A percentile compares a stretch with the other conserved stretches of the same genome.
Evolutionary conservation across 1,284 basidiomycete species (phyloP).

Genomic region (Ganoderma sinense): DNA sequence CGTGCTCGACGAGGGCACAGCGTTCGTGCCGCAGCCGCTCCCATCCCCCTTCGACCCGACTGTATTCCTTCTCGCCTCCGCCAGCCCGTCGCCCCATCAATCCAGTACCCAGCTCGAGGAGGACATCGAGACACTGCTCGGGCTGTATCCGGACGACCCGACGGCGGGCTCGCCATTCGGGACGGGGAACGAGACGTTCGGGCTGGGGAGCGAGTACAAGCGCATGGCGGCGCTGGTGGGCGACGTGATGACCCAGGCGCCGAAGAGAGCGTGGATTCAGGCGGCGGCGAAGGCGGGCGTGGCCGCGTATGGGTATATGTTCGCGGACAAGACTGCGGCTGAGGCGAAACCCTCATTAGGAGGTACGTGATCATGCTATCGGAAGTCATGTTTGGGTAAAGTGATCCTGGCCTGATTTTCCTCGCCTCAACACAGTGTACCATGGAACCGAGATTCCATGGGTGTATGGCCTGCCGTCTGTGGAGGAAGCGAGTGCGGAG

Average conservation of each 20-base stretch:
- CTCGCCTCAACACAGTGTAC: constrained; percentile 35
- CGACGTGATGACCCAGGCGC: constrained; percentile 51
- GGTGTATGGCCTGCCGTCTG: constrained; percentile 44
- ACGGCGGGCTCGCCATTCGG: constrained; percentile 57
- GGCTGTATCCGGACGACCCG: constrained; percentile 58
- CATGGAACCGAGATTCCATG: constrained; percentile 51
- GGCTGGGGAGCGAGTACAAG: constrained; percentile 51
- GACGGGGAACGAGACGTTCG: constrained; percentile 60
- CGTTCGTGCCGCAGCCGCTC: not conserved
- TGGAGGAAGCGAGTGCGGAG: constrained; percentile 33
- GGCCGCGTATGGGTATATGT: constrained; percentile 34
- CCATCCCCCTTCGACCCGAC: not conserved
- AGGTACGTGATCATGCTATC: not conserved
- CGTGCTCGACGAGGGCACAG: constrained; percentile 27
- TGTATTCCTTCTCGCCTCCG: constrained; percentile 26
- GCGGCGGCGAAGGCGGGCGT: not conserved
- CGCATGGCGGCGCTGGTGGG: constrained; percentile 52
- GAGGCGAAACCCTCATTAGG: not conserved
- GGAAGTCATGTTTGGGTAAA: not conserved
- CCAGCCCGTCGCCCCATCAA: constrained; percentile 20
- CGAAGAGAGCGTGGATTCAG: constrained; percentile 41
- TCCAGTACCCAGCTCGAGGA: not conserved
- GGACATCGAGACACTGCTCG: constrained; percentile 41
- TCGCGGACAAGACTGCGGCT: constrained; percentile 49
- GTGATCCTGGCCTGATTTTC: not conserved